Conservation (phyloP, 305 asterid genomes). For the Solanum chacoense region DNA sequence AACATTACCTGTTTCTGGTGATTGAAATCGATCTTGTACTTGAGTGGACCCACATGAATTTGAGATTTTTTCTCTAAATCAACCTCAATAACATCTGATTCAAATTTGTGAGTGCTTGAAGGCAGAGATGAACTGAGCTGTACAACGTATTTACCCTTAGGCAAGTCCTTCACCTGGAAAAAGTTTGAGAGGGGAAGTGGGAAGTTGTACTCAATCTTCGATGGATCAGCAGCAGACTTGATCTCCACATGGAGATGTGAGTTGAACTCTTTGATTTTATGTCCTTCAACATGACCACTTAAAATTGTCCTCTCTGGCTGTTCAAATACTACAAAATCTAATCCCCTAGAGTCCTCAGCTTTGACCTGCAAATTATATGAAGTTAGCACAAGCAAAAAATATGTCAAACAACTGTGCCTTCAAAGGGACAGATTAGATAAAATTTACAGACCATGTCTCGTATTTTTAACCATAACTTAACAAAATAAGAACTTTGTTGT, state of each 20-base stretch:
- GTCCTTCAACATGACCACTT: conserved; percentile 80
- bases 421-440: neutral
- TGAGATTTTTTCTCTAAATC: conserved; percentile 61
- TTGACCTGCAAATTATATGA: conserved; percentile 47
- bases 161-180: conserved; percentile 91
- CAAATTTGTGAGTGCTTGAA: conserved; percentile 44
- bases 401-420: neutral
- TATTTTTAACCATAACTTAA: neutral
- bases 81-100: conserved; percentile 67
- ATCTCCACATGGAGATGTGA: conserved; percentile 73
- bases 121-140: conserved; percentile 65
- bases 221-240: conserved; percentile 51
- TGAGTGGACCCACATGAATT: conserved; percentile 73
- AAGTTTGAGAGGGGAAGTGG: conserved; percentile 86
- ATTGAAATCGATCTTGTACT: conserved; percentile 50
- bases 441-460: neutral
- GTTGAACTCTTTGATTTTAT: conserved; percentile 48
- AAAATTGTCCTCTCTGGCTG: conserved; percentile 73
- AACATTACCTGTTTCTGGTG: conserved; percentile 66
- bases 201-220: conserved; percentile 54
- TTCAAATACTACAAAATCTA: conserved; percentile 80
- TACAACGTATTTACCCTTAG: conserved; percentile 71
- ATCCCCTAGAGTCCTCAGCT: conserved; percentile 45
- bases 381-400: conserved; percentile 1
- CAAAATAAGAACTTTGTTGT: neutral